Evolutionary conservation across 352 stramenopile genomes (phyloP), one percentile per base, ranked within the genome.

Genomic region (Phytopythium boreale): DNA sequence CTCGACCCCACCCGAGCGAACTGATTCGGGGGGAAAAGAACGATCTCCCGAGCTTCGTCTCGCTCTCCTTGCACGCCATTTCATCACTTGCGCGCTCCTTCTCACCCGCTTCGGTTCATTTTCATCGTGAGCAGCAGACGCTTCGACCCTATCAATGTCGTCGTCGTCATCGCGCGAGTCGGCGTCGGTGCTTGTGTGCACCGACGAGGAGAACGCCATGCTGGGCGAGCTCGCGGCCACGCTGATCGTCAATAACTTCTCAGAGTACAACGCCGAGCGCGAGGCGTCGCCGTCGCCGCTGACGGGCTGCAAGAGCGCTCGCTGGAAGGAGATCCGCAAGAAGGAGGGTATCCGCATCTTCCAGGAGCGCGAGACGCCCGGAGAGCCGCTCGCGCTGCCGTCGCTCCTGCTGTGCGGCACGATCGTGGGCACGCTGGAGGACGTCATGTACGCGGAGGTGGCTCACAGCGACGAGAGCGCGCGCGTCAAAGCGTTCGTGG

Each of bases 161-260:
- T 17, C 24, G 20, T 11, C 39, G 37, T 31, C 22, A 0, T 61
- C 37, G 14, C 26, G 6, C 17, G 22, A n/a, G 17, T 51, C 39
- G 7, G 14, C n/a, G 36, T 20, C 39, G 22, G 4, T 51, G 56
- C 56, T 49, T 12, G 24, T 20, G 22, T 59, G 52, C 31, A 61
- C 56, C 8, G 37, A 36, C n/a, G 12, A 61, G 36, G 56, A 61
- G 56, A 46, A 49, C 34, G 56, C 56, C 59, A 75, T 77, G 67
- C 50, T 80, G 47, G 62, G 66, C 60, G 52, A 66, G 31, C 73
- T 80, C 14, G 67, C 64, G 20, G 64, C 71, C n/a, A 74, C 74
- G 2, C 75, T 87, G 9, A 59, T 79, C 37, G 61, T 41, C 49
- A 69, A 83, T 58, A 82, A 82, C 59, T 75, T 89, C 24, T 53